These are phyloP conservation scores for Thalassiosira sp. DNA, from an alignment of 352 stramenopile species.

Conservation along the genomic window DNA sequence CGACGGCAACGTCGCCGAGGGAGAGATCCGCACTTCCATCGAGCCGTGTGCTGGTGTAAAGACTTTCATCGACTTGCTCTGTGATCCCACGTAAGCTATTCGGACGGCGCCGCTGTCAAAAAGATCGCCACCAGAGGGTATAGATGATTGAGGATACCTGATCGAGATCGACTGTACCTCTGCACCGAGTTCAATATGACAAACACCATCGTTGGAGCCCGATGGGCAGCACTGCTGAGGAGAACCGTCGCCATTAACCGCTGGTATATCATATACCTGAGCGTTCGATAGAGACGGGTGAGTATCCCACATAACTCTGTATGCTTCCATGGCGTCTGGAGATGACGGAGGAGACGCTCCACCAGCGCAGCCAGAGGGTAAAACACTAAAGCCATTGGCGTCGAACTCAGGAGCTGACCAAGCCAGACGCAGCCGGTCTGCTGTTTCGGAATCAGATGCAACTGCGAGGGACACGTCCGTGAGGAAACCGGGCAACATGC, in stretches of 20 bases:
- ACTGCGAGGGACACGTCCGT: slow-evolving; percentile 63
- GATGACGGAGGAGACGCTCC: slow-evolving; percentile 81
- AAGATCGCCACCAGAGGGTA: slow-evolving; percentile 56
- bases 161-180: slow-evolving; percentile 90
- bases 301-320: slow-evolving; percentile 89
- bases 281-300: slow-evolving; percentile 81
- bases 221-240: slow-evolving; percentile 55
- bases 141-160: slow-evolving; percentile 53
- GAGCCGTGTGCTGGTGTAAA: slow-evolving; percentile 49
- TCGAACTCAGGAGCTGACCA: slow-evolving; percentile 56
- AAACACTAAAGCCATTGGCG: slow-evolving; percentile 54
- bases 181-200: slow-evolving; percentile 88
- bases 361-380: slow-evolving; percentile 38
- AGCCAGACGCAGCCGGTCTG: slow-evolving; percentile 55
- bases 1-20: slow-evolving; percentile 28
- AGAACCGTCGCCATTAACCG: slow-evolving; percentile 60
- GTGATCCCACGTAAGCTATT: slow-evolving; percentile 73
- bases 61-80: slow-evolving; percentile 56
- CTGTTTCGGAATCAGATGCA: slow-evolving; percentile 59
- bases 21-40: slow-evolving; percentile 44
- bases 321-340: slow-evolving; percentile 79
- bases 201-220: slow-evolving; percentile 59
- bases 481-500: slow-evolving; percentile 45
- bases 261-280: slow-evolving; percentile 67
- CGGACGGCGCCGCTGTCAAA: slow-evolving; percentile 84